Evolutionary conservation across 495 filamentous ascomycete genomes (phyloP).

Genomic region (Hyphodiscus hymeniophilus): DNA sequence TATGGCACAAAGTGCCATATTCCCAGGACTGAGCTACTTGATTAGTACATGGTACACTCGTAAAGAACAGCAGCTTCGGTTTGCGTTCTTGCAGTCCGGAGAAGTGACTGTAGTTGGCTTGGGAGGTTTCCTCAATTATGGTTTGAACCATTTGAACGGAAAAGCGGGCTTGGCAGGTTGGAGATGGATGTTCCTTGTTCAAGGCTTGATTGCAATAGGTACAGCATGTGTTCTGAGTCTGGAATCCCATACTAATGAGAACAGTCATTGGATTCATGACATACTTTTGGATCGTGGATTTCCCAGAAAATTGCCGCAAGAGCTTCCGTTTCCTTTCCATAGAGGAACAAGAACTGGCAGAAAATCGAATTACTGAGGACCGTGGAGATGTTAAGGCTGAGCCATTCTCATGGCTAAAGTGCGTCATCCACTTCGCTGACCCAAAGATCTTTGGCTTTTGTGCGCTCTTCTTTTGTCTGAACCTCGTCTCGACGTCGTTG

Average conservation of each 20-base stretch:
- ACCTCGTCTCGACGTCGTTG: constrained; percentile 58
- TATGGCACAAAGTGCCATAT: constrained; percentile 60
- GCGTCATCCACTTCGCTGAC: constrained; percentile 54
- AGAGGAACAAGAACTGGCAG: constrained; percentile 47
- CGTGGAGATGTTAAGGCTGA: constrained; percentile 58
- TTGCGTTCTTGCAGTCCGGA: constrained; percentile 63
- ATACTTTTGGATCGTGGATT: constrained; percentile 76
- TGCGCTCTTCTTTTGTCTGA: constrained; percentile 64
- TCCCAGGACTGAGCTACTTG: constrained; percentile 62
- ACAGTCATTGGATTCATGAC: constrained; percentile 57
- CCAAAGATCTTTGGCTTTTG: constrained; percentile 68
- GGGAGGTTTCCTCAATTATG: constrained; percentile 65
- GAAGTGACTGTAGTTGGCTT: constrained; percentile 62
- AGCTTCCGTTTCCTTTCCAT: constrained; percentile 57
- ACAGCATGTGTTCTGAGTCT: not conserved
- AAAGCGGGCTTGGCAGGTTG: constrained; percentile 54
- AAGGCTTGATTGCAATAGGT: constrained; percentile 49
- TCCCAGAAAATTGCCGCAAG: constrained; percentile 56
- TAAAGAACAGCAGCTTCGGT: constrained; percentile 65
- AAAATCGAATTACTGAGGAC: constrained; percentile 51
- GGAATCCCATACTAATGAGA: constrained; percentile 27
- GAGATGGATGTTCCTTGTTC: constrained; percentile 73
- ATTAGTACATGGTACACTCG: constrained; percentile 69
- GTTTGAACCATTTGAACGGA: constrained; percentile 57
- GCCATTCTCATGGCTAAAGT: constrained; percentile 49